Evolutionary conservation across 164 flowering plant genomes (phyloP).

Genomic region (Vitis rupestris): DNA sequence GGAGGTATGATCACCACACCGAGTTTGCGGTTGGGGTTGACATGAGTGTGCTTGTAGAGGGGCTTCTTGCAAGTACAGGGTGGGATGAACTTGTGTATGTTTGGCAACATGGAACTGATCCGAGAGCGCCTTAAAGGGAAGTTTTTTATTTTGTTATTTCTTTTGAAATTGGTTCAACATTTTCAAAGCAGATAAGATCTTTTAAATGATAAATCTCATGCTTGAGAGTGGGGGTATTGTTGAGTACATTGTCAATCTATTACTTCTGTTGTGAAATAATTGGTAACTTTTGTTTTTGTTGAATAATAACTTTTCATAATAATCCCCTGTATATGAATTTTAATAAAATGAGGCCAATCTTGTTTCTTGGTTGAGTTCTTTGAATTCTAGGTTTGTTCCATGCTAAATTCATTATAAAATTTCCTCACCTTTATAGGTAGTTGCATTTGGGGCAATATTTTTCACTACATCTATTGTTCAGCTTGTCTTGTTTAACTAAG

Average conservation of each 20-base stretch:
- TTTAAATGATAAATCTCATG: neutral
- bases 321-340: constrained; percentile 2
- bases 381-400: neutral
- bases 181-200: neutral
- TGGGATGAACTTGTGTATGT: constrained; percentile 96
- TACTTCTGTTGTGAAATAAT: neutral
- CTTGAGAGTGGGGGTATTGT: neutral
- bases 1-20: constrained; percentile 89
- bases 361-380: neutral
- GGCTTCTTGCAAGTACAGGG: constrained; percentile 88
- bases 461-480: no score
- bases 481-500: no score
- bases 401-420: neutral
- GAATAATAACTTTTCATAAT: neutral
- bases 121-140: constrained; percentile 58
- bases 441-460: no score
- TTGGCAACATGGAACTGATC: constrained; percentile 96
- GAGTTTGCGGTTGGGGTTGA: constrained; percentile 95
- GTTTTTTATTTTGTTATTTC: no score
- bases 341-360: neutral
- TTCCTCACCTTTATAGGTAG: no score
- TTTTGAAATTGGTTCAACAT: neutral
- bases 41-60: constrained; percentile 96
- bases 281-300: neutral
- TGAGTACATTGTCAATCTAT: neutral